Base-by-base conservation (phyloP, 176 grass and related monocot genomes). In the Pontederia paniculata region DNA sequence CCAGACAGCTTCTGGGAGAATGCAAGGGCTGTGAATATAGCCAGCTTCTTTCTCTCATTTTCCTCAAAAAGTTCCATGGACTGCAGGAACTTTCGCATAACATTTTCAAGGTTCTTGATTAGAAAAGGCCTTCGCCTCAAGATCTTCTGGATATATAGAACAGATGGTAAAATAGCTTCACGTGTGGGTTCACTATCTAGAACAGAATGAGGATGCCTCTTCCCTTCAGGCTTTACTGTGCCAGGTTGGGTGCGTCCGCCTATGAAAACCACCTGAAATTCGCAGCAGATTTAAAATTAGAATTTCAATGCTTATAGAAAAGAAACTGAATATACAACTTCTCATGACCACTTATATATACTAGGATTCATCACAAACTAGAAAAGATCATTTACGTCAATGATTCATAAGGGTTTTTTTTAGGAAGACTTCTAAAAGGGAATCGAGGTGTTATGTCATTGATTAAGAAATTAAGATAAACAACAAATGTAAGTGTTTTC, bases 31-130 rank as follows among this genome's bases (percentile, higher is more conserved):
- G 89, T 84, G 57, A 95, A 95, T 62, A 95, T 95, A 37, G 89
- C 84, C 61, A 95, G 84, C 64, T 88, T 95, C 61, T 88, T 78
- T 55, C 89, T 78, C 78, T 95, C 89, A 62, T 88, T 79, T 69
- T 95, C 89, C 63, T 95, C 89, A 23, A 88, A 79, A 71, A 95
- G 86, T 56, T 95, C 89, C 52, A 95, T 75, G 12, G 89, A 95
- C 51, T 95, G 89, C 17, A 95, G 84, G 58, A 95, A 95, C 54
- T 83, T 84, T 44, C 76, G 72, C 76, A 74, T 95, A 67, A 95
- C 89, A 95, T 95, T 95, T 81, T 95, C 89, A 65, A 95, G 89
- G 63, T 74, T 88, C 69, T 95, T 95, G 62, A 95, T 95, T 45
- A 95, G 78, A 60, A 95, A 95, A 53, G 89, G 89, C 68, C 67